Base-by-base conservation (phyloP, 164 flowering plant genomes). In the Nymphaea colorata region DNA sequence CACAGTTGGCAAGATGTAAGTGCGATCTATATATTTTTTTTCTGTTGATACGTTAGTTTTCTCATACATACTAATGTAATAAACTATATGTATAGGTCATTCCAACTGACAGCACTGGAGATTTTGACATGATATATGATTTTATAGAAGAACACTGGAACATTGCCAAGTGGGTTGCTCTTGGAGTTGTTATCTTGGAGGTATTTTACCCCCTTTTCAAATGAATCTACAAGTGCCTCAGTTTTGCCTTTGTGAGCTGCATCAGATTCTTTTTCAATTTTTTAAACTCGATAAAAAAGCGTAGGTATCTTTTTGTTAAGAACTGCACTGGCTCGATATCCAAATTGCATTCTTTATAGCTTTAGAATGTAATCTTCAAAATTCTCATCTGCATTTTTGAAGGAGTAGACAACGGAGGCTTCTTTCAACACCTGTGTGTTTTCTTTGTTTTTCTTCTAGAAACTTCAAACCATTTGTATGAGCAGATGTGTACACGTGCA, bases 151-250 rank as follows among this genome's bases (percentile, higher is more conserved):
- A 86, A 70, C 75, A 93, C 79, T 93, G 98, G 98, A 76, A 77
- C 44, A 86, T 89, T 69, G 80, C 79, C 36, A 89, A 73, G 70
- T 93, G 98, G 98, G 96, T 87, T 74, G 96, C 97, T 72, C 84
- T 93, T 64, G 96, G 89, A 61, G 81, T 71, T 76, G 96, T 93
- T 73, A 73, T 91, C 59, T 76, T 93, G 64, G 85, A 93, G 96
- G 98, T 93, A 79, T 51, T 25, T 51, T 51, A 51, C 57, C 36
- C 36, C 36, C 14, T 51, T 51, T 10, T 51, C 14, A 10, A 8
- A 17, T 17, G 3, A 2, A 61, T 61, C 3, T 4, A 61, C n/a
- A 61, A 61, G 8, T 10, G 3, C 57, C 14, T 51, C 57, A 8
- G 8, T 8, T 3, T 51, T 51, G 57, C 57, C 57, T 25, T 25